Percentiles rank a stretch among this genome's conserved stretches.
These are phyloP conservation scores for Plasmodiophora brassicae DNA, from an alignment of 208 protist species.

Conservation along the genomic window DNA sequence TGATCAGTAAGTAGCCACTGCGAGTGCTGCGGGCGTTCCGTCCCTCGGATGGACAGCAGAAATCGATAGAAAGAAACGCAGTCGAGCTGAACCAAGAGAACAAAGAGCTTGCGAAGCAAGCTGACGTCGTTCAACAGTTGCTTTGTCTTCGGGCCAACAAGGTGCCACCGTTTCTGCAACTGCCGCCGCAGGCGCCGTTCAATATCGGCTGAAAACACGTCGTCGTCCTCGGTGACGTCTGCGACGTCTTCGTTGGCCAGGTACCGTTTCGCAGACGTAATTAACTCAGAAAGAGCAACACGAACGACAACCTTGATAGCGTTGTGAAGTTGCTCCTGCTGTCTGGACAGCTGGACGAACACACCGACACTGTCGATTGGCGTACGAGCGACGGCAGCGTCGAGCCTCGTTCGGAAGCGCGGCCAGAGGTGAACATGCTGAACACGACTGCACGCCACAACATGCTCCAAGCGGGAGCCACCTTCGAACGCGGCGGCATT, in stretches of 20 bases:
- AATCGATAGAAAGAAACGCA: slow-evolving; percentile 23
- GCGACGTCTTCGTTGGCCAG: too few species aligned
- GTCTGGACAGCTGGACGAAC: not conserved
- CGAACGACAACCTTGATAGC: not conserved
- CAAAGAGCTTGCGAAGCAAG: not conserved
- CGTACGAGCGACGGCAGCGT: not conserved
- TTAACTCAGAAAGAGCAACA: not conserved
- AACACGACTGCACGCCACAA: not conserved
- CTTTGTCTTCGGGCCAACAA: not conserved
- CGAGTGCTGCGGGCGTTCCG: not conserved
- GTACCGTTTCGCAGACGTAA: not conserved
- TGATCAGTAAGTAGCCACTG: slow-evolving; percentile 19
- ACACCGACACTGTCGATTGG: not conserved
- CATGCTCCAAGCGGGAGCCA: not conserved
- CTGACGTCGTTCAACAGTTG: not conserved
- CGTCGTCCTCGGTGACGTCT: not conserved
- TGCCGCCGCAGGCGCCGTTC: not conserved
- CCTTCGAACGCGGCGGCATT: not conserved
- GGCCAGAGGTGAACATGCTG: slow-evolving; percentile 8
- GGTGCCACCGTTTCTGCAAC: not conserved
- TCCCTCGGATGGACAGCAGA: not conserved
- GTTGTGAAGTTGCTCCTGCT: not conserved
- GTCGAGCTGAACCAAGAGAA: not conserved
- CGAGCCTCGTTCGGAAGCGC: not conserved
- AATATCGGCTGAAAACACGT: not conserved